A percentile compares a stretch with the other conserved stretches of the same genome.
Conservation (phyloP, 768 basidiomycete species). For the Phanerodontia chrysosporium region DNA sequence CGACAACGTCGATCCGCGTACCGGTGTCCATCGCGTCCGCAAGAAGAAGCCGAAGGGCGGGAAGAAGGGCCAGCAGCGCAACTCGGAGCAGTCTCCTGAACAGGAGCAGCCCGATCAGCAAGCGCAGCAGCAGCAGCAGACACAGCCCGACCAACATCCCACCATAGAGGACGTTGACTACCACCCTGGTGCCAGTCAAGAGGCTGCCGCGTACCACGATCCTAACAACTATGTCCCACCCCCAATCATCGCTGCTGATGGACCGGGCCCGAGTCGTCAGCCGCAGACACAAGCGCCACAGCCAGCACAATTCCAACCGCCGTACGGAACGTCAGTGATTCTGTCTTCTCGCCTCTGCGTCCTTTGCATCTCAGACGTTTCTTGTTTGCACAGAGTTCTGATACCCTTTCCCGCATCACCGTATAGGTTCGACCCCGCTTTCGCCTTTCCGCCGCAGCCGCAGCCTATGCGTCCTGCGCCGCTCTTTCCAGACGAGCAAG, state of each 20-base stretch:
- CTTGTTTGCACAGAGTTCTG: background rate
- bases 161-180: slow-evolving; percentile 54
- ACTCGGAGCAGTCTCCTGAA: slow-evolving; percentile 42
- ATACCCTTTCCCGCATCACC: slow-evolving; percentile 4
- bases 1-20: slow-evolving; percentile 84
- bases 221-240: slow-evolving; percentile 51
- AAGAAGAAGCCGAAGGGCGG: slow-evolving; percentile 77
- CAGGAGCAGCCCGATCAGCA: slow-evolving; percentile 26
- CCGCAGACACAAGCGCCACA: slow-evolving; percentile 5
- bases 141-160: background rate
- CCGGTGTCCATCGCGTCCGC: slow-evolving; percentile 83
- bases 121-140: slow-evolving; percentile 9
- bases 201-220: slow-evolving; percentile 47
- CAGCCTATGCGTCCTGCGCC: slow-evolving; percentile 55
- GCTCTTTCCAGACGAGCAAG: slow-evolving; percentile 61
- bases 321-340: slow-evolving; percentile 48
- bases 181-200: slow-evolving; percentile 41
- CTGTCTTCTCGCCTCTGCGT: background rate
- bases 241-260: slow-evolving; percentile 54
- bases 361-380: background rate
- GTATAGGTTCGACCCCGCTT: slow-evolving; percentile 68
- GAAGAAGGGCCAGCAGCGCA: slow-evolving; percentile 27
- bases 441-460: slow-evolving; percentile 46
- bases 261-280: slow-evolving; percentile 55
- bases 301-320: slow-evolving; percentile 51